Conservation (phyloP, 768 basidiomycete genomes). For the Kwoniella mangroviensis region DNA sequence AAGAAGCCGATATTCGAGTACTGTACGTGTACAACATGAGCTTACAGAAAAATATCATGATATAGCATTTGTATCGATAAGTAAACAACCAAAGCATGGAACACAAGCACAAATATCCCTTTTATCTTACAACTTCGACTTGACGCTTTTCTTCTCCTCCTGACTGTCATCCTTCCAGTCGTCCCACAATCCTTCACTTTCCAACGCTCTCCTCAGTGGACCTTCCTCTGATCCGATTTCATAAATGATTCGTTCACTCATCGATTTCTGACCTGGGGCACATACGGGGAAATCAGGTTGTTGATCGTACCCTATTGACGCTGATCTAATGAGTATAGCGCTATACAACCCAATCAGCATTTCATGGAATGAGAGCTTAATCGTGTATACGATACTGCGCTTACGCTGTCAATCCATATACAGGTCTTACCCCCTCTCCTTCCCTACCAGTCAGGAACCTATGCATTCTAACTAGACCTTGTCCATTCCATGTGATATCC, state of each 20-base stretch:
- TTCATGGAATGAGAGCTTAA: background rate
- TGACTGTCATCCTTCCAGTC: conserved; percentile 33
- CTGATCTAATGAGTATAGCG: conserved; percentile 64
- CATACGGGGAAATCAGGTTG: conserved; percentile 62
- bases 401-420: conserved; percentile 85
- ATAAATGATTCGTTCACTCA: conserved; percentile 61
- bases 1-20: too few species aligned
- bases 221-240: conserved; percentile 55
- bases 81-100: too few species aligned
- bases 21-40: too few species aligned
- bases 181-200: conserved; percentile 38
- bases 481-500: conserved; percentile 63
- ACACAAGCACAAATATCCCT: too few species aligned
- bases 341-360: conserved; percentile 49
- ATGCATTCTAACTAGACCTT: conserved; percentile 67
- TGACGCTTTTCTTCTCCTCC: too few species aligned
- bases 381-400: conserved; percentile 50
- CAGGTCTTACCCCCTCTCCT: conserved; percentile 81
- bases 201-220: conserved; percentile 32
- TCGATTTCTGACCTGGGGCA: conserved; percentile 61
- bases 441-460: conserved; percentile 85
- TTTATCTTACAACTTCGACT: too few species aligned
- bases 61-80: too few species aligned
- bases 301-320: conserved; percentile 63
- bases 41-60: too few species aligned